Percentiles rank a stretch among this genome's conserved stretches.
phyloP scores from a whole-genome alignment of 2,329 filamentous ascomycete genomes.

The Fusarium verrucosum region DNA sequence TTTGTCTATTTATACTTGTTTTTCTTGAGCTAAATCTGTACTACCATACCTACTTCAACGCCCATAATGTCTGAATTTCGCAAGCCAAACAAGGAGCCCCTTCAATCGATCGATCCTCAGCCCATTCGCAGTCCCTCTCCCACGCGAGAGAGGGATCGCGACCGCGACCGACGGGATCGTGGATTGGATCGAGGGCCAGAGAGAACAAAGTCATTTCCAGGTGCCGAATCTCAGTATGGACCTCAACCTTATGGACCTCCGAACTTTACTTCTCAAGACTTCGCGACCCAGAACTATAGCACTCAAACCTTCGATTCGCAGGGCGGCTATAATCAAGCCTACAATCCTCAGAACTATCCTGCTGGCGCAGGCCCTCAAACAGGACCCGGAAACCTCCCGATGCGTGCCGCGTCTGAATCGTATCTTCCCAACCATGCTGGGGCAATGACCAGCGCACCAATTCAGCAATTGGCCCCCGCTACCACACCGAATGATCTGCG shows the following conservation, averaged over 20 bases:
- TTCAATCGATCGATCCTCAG: constrained; percentile 43
- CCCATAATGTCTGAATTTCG: constrained; percentile 33
- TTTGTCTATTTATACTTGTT: background rate
- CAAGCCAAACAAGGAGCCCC: constrained; percentile 38
- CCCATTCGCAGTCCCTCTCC: constrained; percentile 43
- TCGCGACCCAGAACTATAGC: constrained; percentile 26
- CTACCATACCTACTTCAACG: background rate
- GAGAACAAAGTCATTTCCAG: constrained; percentile 35
- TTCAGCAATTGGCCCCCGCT: constrained; percentile 33
- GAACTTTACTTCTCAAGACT: constrained; percentile 34
- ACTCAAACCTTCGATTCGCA: constrained; percentile 35
- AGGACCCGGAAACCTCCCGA: constrained; percentile 30
- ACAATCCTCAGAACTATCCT: constrained; percentile 40
- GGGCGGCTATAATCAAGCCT: constrained; percentile 22
- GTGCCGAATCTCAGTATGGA: constrained; percentile 34
- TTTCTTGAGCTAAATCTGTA: background rate
- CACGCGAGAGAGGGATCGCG: constrained; percentile 22
- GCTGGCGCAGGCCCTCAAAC: constrained; percentile 31
- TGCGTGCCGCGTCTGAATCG: constrained; percentile 38
- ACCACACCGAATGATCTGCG: constrained; percentile 35
- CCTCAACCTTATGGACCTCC: constrained; percentile 22
- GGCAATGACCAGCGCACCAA: constrained; percentile 29
- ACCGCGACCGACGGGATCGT: constrained; percentile 15
- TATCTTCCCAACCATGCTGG: constrained; percentile 36
- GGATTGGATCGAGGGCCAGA: constrained; percentile 30